These are phyloP conservation scores for Trichocomaceae sp. DNA, from an alignment of 2,329 filamentous ascomycete genomes.

Conservation along the genomic window DNA sequence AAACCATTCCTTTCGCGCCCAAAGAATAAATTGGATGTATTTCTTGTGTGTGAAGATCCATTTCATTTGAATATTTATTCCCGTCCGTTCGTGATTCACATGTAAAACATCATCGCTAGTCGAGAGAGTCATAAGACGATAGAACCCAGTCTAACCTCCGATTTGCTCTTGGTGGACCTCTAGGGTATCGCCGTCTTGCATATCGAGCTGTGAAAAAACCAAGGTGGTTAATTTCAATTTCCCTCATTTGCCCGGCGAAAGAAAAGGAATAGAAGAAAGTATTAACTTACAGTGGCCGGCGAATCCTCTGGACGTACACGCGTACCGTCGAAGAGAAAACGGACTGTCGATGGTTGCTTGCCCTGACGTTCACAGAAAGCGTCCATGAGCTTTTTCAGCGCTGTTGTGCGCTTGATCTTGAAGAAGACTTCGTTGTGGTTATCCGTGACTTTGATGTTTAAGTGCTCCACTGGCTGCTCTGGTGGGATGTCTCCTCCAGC, in stretches of 20 bases:
- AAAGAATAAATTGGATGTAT: neutral
- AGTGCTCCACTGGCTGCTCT: conserved; percentile 62
- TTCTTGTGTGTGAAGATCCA: neutral
- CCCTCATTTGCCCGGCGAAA: neutral
- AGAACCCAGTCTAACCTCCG: conserved; percentile 51
- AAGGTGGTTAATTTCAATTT: neutral
- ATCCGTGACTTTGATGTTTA: conserved; percentile 99
- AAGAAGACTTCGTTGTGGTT: conserved; percentile 99
- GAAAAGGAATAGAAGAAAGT: conserved; percentile 6
- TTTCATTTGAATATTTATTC: neutral
- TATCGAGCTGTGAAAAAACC: conserved; percentile 70
- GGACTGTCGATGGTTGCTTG: conserved; percentile 74
- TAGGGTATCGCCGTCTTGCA: conserved; percentile 90
- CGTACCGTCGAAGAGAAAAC: conserved; percentile 94
- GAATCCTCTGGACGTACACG: conserved; percentile 85
- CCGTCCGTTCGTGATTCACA: neutral
- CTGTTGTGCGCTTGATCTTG: conserved; percentile 97
- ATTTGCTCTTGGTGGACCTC: conserved; percentile 99
- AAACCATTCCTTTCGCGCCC: neutral
- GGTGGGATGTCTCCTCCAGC: conserved; percentile 19
- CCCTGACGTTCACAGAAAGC: conserved; percentile 96
- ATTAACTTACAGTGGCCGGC: conserved; percentile 84
- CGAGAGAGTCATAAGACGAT: neutral
- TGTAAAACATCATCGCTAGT: neutral
- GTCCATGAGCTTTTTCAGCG: conserved; percentile 95